Evolutionary conservation across 441 rosid genomes (phyloP), one percentile per base, ranked within the genome.

Genomic region (Arabidopsis lyrata): DNA sequence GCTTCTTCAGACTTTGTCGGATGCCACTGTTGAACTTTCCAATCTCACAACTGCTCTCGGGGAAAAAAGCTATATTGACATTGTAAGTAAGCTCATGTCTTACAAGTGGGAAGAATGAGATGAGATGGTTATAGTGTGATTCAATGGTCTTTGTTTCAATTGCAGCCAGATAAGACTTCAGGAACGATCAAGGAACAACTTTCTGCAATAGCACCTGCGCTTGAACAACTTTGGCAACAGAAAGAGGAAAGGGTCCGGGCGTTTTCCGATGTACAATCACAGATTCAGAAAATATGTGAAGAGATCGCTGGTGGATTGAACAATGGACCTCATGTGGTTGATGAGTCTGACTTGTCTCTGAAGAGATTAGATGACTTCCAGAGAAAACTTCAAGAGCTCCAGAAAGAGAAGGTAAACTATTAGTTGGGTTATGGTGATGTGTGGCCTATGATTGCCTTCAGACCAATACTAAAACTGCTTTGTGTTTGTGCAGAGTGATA

Each of bases 121-220:
- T 44, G 42, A 57, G 59, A 35, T 55, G n/a, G 31, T 39, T 29
- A 1, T 29, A 70, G 53, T 18, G 36, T 36, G n/a, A 57, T 64
- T 62, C 64, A 16, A 2, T 58, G 16, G 16, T 38, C 18, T 67
- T 49, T 20, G 15, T 27, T 24, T 45, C 15, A 15, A 10, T 74
- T 72, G 35, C 84, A 95, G 98, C 96, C 96, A 7, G 97, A 88
- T 57, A 84, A 81, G 81, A 67, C 88, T 62, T 83, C 90, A 3
- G 97, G 93, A 77, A 95, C 99, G 60, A 95, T 91, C 79, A 95
- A 93, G 85, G 97, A 93, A 72, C 98, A 95, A 66, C 95, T 93
- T 72, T 91, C 86, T 14, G 92, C 95, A 64, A 95, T 95, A 78
- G 97, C 95, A 63, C 99, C 98, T 0, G 90, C 79, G 13, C 97